Evolutionary conservation across 164 flowering plant species (phyloP).

Genomic region (Vitis cinerea): DNA sequence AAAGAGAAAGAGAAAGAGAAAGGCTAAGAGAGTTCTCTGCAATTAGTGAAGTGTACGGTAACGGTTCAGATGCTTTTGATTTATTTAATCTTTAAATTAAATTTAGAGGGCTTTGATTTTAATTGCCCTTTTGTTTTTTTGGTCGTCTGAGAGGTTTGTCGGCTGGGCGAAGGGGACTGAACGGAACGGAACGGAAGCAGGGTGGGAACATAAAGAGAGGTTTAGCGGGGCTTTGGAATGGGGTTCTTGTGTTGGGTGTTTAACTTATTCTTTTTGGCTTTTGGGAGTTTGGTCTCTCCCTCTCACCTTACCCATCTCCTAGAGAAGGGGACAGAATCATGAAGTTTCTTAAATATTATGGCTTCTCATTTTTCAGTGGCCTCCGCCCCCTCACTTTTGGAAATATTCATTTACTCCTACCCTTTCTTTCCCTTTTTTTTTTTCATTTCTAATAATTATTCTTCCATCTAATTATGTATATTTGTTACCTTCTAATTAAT

Average conservation of each 20-base stretch:
- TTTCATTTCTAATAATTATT: too few species aligned
- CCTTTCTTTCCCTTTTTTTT: too few species aligned
- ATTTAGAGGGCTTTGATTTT: not conserved
- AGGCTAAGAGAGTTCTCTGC: constrained; percentile 2
- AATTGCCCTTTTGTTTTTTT: constrained; percentile 3
- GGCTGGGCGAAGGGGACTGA: constrained; percentile 16
- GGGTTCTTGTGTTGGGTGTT: not conserved
- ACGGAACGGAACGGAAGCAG: constrained; percentile 16
- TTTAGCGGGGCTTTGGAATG: not conserved
- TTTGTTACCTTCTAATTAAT: too few species aligned
- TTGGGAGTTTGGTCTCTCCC: too few species aligned
- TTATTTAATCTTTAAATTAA: too few species aligned
- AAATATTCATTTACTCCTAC: too few species aligned
- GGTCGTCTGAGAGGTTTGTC: constrained; percentile 25
- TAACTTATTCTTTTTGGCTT: not conserved
- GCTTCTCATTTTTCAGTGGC: too few species aligned
- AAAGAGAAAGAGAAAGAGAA: not conserved
- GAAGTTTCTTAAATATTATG: too few species aligned
- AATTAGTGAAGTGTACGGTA: constrained; percentile 22
- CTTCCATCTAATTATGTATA: too few species aligned
- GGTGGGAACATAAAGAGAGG: not conserved
- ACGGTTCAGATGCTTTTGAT: constrained; percentile 18
- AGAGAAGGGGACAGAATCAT: too few species aligned
- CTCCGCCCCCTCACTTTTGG: too few species aligned
- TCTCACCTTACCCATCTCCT: too few species aligned